Percentiles rank a stretch among this genome's conserved stretches.
Evolutionary conservation across 2,329 filamentous ascomycete species (phyloP).

Genomic region (Trichoderma pleuroti): DNA sequence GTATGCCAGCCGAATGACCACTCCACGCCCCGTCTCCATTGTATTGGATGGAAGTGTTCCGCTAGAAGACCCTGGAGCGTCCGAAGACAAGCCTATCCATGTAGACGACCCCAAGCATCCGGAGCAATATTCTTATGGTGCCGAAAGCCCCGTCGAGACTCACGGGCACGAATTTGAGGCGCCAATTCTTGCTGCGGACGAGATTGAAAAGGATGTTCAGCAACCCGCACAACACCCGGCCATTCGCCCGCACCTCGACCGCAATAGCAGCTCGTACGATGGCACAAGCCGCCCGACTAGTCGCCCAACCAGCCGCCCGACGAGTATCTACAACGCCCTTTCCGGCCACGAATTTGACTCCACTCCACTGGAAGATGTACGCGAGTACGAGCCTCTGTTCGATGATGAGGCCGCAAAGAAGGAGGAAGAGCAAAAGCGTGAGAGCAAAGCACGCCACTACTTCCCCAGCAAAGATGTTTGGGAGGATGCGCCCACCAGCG

Average conservation of each 20-base stretch:
- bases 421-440: conserved; percentile 41
- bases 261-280: conserved; percentile 56
- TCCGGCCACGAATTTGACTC: conserved; percentile 52
- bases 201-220: conserved; percentile 70
- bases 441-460: conserved; percentile 53
- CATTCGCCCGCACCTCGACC: conserved; percentile 68
- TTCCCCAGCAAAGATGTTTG: conserved; percentile 96
- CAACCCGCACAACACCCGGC: conserved; percentile 72
- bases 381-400: conserved; percentile 94
- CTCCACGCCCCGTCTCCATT: conserved; percentile 54
- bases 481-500: conserved; percentile 90
- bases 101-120: conserved; percentile 59
- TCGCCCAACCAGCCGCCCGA: conserved; percentile 47
- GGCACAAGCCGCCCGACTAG: conserved; percentile 61
- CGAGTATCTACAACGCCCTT: conserved; percentile 55
- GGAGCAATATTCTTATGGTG: conserved; percentile 38
- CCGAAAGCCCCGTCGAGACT: conserved; percentile 45
- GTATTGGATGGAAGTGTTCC: conserved; percentile 35
- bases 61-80: conserved; percentile 1
- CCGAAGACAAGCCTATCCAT: conserved; percentile 62
- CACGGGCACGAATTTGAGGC: conserved; percentile 63
- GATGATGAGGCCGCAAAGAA: conserved; percentile 60
- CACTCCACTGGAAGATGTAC: conserved; percentile 79
- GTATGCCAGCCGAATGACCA: conserved; percentile 71
- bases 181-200: conserved; percentile 86